These are phyloP conservation scores for Westerdykella aurantiaca DNA, from an alignment of 2,329 filamentous ascomycete species.

Conservation along the genomic window DNA sequence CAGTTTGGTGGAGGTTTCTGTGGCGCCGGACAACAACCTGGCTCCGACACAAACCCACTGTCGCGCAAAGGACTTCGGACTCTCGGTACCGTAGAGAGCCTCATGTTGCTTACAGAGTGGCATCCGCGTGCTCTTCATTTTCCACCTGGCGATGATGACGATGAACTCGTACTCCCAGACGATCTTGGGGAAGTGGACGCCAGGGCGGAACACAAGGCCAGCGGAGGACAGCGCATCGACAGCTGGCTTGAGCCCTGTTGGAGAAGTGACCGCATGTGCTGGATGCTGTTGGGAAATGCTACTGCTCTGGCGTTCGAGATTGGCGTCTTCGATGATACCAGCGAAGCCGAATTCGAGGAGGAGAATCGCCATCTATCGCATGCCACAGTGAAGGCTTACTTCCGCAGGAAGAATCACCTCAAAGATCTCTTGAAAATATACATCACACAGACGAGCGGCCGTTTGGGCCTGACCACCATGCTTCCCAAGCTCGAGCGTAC, in stretches of 20 bases:
- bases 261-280: conserved; percentile 87
- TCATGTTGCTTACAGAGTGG: conserved; percentile 95
- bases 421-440: conserved; percentile 86
- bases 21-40: conserved; percentile 62
- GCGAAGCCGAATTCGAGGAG: conserved; percentile 55
- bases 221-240: conserved; percentile 76
- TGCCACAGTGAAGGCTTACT: conserved; percentile 66
- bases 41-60: conserved; percentile 58
- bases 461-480: conserved; percentile 90
- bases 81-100: conserved; percentile 85
- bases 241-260: conserved; percentile 96
- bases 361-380: conserved; percentile 36
- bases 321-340: conserved; percentile 89
- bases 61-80: conserved; percentile 69
- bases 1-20: conserved; percentile 87
- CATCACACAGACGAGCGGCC: conserved; percentile 85
- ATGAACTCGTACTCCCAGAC: conserved; percentile 60
- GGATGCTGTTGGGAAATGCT: conserved; percentile 92
- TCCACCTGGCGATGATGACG: conserved; percentile 64
- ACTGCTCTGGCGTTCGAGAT: conserved; percentile 88
- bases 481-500: conserved; percentile 53
- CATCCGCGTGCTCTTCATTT: conserved; percentile 93
- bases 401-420: conserved; percentile 72
- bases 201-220: conserved; percentile 45
- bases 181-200: conserved; percentile 61